Percentiles rank a stretch among this genome's conserved stretches.
Conservation (phyloP, 306 rosid species). For the Ceratonia siliqua region DNA sequence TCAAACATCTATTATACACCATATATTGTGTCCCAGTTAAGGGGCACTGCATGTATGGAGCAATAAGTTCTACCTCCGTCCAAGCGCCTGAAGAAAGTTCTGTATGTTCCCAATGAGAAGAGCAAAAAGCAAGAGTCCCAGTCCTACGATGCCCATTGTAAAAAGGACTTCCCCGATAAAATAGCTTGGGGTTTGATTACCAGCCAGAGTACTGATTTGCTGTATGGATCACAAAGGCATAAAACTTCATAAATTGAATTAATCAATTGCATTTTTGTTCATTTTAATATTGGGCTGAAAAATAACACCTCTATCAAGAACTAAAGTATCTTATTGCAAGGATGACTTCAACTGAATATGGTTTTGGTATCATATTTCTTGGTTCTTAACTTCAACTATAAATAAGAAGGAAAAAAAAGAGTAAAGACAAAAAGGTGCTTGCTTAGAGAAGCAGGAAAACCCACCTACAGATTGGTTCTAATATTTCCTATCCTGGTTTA, state of each 20-base stretch:
- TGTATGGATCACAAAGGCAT: constrained; percentile 36
- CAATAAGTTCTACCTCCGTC: constrained; percentile 52
- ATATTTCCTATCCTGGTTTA: too few relatives aligned
- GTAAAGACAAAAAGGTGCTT: neutral
- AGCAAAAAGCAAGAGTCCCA: constrained; percentile 87
- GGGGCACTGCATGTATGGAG: neutral
- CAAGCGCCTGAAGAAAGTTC: constrained; percentile 90
- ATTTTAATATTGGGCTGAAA: constrained; percentile 17
- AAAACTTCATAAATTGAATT: constrained; percentile 18
- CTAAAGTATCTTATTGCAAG: neutral
- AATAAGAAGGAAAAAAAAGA: neutral
- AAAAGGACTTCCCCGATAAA: constrained; percentile 77
- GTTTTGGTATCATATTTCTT: neutral
- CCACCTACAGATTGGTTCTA: neutral
- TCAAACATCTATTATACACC: neutral
- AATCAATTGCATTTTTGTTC: neutral
- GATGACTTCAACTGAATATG: neutral
- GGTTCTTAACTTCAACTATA: neutral
- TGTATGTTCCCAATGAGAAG: constrained; percentile 88
- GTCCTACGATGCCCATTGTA: constrained; percentile 72
- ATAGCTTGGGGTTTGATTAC: constrained; percentile 69
- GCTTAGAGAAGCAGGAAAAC: neutral
- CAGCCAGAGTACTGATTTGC: constrained; percentile 92
- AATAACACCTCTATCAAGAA: neutral
- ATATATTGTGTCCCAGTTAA: neutral